Evolutionary conservation across 2,329 filamentous ascomycete species (phyloP).

Genomic region (Metarhizium robertsii): DNA sequence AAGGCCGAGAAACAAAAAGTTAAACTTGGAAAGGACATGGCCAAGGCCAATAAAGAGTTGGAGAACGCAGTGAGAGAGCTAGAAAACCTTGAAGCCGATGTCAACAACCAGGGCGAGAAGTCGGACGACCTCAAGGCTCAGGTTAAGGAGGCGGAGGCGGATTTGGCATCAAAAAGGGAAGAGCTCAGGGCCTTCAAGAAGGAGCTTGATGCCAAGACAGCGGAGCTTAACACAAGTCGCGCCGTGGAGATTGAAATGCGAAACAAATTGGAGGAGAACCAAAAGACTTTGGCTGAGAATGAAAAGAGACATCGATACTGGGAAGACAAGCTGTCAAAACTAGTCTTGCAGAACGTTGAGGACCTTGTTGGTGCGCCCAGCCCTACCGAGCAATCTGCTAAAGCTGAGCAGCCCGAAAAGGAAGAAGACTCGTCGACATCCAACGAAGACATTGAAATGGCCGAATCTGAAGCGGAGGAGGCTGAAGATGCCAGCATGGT

Average conservation of each 20-base stretch:
- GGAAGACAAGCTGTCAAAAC: conserved; percentile 81
- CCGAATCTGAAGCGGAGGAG: conserved; percentile 19
- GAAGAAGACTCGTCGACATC: conserved; percentile 10
- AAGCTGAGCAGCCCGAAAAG: conserved; percentile 17
- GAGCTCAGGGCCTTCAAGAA: conserved; percentile 72
- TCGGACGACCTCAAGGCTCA: conserved; percentile 63
- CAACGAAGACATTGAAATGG: conserved; percentile 25
- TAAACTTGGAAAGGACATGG: conserved; percentile 78
- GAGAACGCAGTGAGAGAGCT: conserved; percentile 63
- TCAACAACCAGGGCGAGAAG: conserved; percentile 65
- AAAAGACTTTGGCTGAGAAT: conserved; percentile 80
- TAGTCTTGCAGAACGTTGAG: conserved; percentile 71
- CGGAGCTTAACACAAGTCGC: conserved; percentile 80
- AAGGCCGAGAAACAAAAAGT: conserved; percentile 88
- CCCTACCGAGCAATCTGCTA: conserved; percentile 13
- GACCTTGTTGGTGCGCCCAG: conserved; percentile 44
- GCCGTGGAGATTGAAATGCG: conserved; percentile 95
- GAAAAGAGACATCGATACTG: conserved; percentile 77
- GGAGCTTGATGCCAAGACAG: conserved; percentile 76
- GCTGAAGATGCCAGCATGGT: conserved; percentile 14
- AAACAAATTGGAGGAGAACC: conserved; percentile 93
- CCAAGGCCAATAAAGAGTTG: conserved; percentile 71
- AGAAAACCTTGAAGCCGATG: conserved; percentile 68
- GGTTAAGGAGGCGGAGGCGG: conserved; percentile 75
- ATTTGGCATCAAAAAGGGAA: conserved; percentile 67